These are phyloP conservation scores for Xylaria sp. DNA, from an alignment of 2,329 filamentous ascomycete species.

Conservation along the genomic window DNA sequence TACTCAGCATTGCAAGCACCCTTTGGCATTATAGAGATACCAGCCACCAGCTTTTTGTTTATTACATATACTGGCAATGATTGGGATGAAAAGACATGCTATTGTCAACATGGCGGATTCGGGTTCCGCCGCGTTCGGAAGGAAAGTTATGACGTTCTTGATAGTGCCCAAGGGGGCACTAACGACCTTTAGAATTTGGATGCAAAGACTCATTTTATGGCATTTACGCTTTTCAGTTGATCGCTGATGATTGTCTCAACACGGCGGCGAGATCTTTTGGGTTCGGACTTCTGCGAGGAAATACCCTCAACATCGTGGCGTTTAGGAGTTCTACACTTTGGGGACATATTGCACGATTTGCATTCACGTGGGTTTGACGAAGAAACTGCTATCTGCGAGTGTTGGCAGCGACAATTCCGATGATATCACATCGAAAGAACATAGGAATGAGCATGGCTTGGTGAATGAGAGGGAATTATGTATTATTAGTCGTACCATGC, in stretches of 20 bases:
- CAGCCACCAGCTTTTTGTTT: conserved; percentile 39
- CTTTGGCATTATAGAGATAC: conserved; percentile 43
- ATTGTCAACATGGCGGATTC: conserved; percentile 34
- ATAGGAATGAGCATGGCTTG: conserved; percentile 1
- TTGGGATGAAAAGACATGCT: conserved; percentile 38
- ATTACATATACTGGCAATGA: conserved; percentile 40
- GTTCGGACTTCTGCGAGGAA: conserved; percentile 44
- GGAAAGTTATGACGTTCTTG: conserved; percentile 44
- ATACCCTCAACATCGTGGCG: conserved; percentile 49
- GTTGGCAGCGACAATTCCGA: conserved; percentile 22
- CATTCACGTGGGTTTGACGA: conserved; percentile 33
- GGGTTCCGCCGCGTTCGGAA: conserved; percentile 41
- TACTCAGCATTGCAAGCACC: conserved; percentile 35
- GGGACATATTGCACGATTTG: conserved; percentile 31
- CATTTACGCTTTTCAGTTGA: conserved; percentile 46
- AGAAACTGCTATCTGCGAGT: conserved; percentile 5
- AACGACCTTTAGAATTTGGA: conserved; percentile 47
- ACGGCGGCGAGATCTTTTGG: conserved; percentile 37
- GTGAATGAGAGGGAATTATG: conserved; percentile 31
- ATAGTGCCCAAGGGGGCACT: conserved; percentile 44
- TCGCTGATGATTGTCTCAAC: conserved; percentile 43
- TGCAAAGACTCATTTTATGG: conserved; percentile 42
- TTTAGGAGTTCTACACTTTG: conserved; percentile 42
- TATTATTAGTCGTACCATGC: conserved; percentile 35
- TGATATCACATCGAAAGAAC: conserved; percentile 15